A percentile compares a stretch with the other conserved stretches of the same genome.
Evolutionary conservation across 2,329 filamentous ascomycete species (phyloP).

Genomic region (Calonectria pteridis): DNA sequence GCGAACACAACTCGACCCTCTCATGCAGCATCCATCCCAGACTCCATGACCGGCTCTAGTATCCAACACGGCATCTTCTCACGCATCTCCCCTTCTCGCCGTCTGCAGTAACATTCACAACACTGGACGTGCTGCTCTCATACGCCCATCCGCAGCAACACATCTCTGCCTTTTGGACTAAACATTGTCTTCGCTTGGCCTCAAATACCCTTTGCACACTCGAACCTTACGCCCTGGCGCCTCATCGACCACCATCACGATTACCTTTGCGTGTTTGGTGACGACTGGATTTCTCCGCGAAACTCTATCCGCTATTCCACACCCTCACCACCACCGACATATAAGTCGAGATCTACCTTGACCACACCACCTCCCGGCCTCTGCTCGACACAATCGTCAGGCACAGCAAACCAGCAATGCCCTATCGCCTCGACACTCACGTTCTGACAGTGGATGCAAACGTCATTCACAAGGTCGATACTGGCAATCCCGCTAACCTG

Average conservation of each 20-base stretch:
- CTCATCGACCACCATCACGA: constrained; percentile 38
- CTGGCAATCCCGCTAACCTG: constrained; percentile 89
- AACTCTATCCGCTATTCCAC: constrained; percentile 26
- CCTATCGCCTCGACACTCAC: constrained; percentile 83
- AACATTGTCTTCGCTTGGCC: background rate
- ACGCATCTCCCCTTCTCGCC: constrained; percentile 30
- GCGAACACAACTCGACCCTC: constrained; percentile 25
- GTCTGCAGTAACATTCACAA: constrained; percentile 34
- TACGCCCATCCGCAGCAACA: constrained; percentile 10
- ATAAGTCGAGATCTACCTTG: constrained; percentile 27
- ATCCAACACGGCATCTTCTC: constrained; percentile 34
- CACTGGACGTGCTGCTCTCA: constrained; percentile 18
- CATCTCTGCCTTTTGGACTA: background rate
- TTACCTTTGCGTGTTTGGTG: constrained; percentile 28
- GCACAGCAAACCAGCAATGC: constrained; percentile 71
- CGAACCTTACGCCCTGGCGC: constrained; percentile 31
- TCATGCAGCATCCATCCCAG: constrained; percentile 37
- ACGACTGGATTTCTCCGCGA: constrained; percentile 30
- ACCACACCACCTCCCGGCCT: constrained; percentile 32
- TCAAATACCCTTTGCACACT: constrained; percentile 5
- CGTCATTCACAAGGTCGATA: constrained; percentile 95
- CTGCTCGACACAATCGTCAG: constrained; percentile 54
- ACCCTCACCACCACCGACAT: constrained; percentile 19
- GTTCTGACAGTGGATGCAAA: constrained; percentile 92
- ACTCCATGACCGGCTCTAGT: constrained; percentile 40